Base-by-base conservation (phyloP, 768 basidiomycete species). In the Leccinum broughii region DNA sequence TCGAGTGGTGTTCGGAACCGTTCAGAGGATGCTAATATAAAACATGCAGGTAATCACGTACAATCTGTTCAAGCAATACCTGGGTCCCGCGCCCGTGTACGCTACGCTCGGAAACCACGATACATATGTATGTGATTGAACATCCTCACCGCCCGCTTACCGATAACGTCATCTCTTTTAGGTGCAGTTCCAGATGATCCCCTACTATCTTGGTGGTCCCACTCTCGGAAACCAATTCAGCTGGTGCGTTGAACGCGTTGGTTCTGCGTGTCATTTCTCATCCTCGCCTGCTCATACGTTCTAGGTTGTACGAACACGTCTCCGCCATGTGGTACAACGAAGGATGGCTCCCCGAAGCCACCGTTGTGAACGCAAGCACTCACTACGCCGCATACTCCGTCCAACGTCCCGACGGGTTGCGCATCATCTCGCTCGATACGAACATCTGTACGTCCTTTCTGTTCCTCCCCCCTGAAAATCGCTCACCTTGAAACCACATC, bases 71-170 rank as follows among this genome's bases (percentile, higher is more conserved):
- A 86, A 80, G 68, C 71, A 74, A 26, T 78, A 77, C 61, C 76
- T 90, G 34, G 84, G 84, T 15, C 77, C 81, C 5, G 83, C 86
- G 0, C 88, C 89, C 17, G 80, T 90, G 1, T 90, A 89, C 61
- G 82, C 86, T 10, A 82, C 85, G 1, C 75, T 90, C 4, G 89
- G 89, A 6, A 91, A 91, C 69, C 89, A 90, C 63, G 89, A 91
- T 66, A 85, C 79, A 54, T 89, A 89, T 72, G 85, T 88, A 61
- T 72, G 85, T 88, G 62, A 20, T 48, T 51, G 14, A 41, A 24
- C 0, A 46, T 15, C 11, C 44, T 20, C 8, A 11, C 8, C 0
- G 6, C 51, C 5, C 3, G 7, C 26, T 35, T 35, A 14, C 9
- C 3, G 11, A 54, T 15, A 24, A 55, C 9, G 1, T 44, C 0